These are phyloP conservation scores for Furcasterigmium furcatum DNA, from an alignment of 2,329 filamentous ascomycete species.

Conservation along the genomic window DNA sequence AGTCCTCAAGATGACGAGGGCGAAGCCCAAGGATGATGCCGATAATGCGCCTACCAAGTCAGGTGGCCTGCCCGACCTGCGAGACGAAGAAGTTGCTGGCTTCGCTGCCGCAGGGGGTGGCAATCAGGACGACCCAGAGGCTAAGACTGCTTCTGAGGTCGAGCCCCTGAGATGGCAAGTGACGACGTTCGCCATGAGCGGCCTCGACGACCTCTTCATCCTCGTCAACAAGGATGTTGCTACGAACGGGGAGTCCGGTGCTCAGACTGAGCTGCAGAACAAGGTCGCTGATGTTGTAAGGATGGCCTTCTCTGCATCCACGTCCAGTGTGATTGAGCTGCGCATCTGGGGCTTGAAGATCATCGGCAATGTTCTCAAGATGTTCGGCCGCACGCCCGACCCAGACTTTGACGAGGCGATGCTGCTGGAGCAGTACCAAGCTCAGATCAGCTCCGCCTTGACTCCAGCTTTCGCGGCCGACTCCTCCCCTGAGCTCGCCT, in stretches of 20 bases:
- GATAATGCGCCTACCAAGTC: constrained; percentile 35
- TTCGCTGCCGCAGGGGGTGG: constrained; percentile 67
- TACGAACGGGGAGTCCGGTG: constrained; percentile 73
- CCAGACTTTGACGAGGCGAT: constrained; percentile 98
- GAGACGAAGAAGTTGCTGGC: constrained; percentile 94
- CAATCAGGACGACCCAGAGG: constrained; percentile 48
- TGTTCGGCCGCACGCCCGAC: constrained; percentile 93
- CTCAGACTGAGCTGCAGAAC: constrained; percentile 75
- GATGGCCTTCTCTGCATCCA: constrained; percentile 97
- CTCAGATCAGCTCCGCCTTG: constrained; percentile 93
- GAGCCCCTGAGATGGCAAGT: constrained; percentile 96
- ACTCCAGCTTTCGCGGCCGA: constrained; percentile 95
- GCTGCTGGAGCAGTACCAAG: constrained; percentile 95
- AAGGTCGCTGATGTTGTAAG: constrained; percentile 89
- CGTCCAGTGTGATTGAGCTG: constrained; percentile 85
- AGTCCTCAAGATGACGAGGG: constrained; percentile 83
- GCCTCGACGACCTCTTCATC: constrained; percentile 77
- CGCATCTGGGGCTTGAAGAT: constrained; percentile 91
- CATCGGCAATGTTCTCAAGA: constrained; percentile 87
- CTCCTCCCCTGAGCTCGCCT: constrained; percentile 91
- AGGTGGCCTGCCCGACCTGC: constrained; percentile 68
- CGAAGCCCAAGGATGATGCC: constrained; percentile 52
- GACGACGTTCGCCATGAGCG: constrained; percentile 87
- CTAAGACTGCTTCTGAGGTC: constrained; percentile 59
- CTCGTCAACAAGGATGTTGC: constrained; percentile 77